Evolutionary conservation across 208 protist genomes (phyloP).

Genomic region (Blechomonas ayalai): DNA sequence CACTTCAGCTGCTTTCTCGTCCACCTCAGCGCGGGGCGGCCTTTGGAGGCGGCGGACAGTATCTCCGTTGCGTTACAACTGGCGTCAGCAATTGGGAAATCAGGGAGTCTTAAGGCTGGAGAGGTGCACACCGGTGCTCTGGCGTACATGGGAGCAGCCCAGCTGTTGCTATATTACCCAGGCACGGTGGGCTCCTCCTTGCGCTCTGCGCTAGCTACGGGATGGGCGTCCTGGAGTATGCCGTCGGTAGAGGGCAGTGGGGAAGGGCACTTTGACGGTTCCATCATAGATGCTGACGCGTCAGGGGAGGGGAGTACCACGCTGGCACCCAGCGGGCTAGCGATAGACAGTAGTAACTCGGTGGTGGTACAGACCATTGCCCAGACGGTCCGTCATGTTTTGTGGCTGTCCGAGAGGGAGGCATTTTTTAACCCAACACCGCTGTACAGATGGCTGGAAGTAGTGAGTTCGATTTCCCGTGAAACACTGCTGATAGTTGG

Average conservation of each 20-base stretch:
- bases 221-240: neutral
- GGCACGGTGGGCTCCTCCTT: conserved; percentile 46
- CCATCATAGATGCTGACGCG: neutral
- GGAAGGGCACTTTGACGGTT: too few species aligned
- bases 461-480: conserved; percentile 29
- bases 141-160: conserved; percentile 41
- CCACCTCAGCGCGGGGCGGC: conserved; percentile 28
- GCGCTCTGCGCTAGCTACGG: conserved; percentile 22
- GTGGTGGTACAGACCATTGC: conserved; percentile 40
- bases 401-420: conserved; percentile 49
- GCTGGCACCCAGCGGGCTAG: neutral
- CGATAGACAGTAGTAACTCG: conserved; percentile 3
- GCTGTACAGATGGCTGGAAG: conserved; percentile 19
- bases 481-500: conserved; percentile 52
- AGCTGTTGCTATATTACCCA: conserved; percentile 63
- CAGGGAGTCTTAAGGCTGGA: neutral
- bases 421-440: conserved; percentile 34
- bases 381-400: conserved; percentile 43
- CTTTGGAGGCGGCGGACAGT: conserved; percentile 58
- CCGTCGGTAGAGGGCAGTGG: too few species aligned
- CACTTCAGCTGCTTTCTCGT: conserved; percentile 71
- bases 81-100: conserved; percentile 5
- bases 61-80: conserved; percentile 77
- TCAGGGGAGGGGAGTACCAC: neutral
- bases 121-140: conserved; percentile 37